These are phyloP conservation scores for Apophysomyces trapeziformis DNA, from an alignment of 371 early-diverging fungal genomes.

Conservation along the genomic window DNA sequence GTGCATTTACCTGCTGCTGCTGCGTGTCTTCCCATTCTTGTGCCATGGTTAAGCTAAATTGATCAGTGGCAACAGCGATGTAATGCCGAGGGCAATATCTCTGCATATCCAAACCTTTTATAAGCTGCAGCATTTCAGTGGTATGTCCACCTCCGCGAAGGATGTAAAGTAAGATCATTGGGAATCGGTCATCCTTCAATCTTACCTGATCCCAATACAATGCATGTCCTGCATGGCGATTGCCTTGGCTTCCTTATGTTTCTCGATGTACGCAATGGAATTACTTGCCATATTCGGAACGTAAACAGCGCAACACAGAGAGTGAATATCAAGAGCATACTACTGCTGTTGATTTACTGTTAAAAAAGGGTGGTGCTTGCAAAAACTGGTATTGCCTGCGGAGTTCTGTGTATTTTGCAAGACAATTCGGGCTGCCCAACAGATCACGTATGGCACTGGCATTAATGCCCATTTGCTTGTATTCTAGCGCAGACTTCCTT, in stretches of 20 bases:
- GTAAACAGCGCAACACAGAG: not conserved
- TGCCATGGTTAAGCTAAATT: slow-evolving; percentile 60
- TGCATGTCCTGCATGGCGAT: slow-evolving; percentile 32
- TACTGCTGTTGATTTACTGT: not conserved
- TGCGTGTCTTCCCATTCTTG: slow-evolving; percentile 45
- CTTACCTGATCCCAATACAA: slow-evolving; percentile 57
- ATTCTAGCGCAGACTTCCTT: too few relatives aligned
- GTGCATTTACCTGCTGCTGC: slow-evolving; percentile 1
- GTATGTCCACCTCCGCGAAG: slow-evolving; percentile 71
- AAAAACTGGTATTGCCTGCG: too few relatives aligned
- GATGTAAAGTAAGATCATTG: not conserved
- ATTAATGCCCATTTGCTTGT: too few relatives aligned
- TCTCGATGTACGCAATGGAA: not conserved
- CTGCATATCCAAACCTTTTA: slow-evolving; percentile 46
- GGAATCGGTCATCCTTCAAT: not conserved
- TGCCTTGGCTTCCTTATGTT: not conserved
- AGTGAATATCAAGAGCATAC: not conserved
- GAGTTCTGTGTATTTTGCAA: too few relatives aligned
- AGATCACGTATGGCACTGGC: too few relatives aligned
- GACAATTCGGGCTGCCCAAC: too few relatives aligned
- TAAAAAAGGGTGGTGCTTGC: too few relatives aligned
- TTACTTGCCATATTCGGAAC: slow-evolving; percentile 6
- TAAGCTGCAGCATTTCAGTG: slow-evolving; percentile 78
- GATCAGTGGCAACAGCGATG: slow-evolving; percentile 64
- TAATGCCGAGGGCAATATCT: slow-evolving; percentile 67